Base-by-base conservation (phyloP, 139 green algal genomes). In the Chlamydomonas sp. region DNA sequence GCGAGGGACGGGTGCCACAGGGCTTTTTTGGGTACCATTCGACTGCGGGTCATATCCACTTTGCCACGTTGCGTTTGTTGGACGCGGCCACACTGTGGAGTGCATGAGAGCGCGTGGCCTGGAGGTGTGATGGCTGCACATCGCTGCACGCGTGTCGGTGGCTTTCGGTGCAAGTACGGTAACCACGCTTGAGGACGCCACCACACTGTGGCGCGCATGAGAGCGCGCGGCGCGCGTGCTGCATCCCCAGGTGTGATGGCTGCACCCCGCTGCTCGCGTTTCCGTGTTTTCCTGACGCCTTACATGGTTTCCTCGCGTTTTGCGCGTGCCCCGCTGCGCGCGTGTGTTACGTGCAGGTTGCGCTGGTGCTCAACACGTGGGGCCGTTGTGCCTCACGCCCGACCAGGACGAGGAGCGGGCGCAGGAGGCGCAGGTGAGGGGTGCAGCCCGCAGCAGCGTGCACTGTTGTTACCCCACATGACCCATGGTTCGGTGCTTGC, bases 351-450 rank as follows among this genome's bases (percentile, higher is more conserved):
- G 31, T 57, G 16, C 73, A 91, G 88, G 88, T 91, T 0, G 88
- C 88, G 16, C 59, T 91, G 59, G 84, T 89, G 58, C 83, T 91
- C 63, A 91, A 91, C 83, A 12, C 59, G 14, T 79, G 84, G 72
- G 88, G n/a, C 84, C 88, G 57, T 17, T 91, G 57, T 91, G 88
- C 78, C 69, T 75, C 49, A 80, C 31, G 58, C 9, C 63, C 1
- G 84, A 77, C 3, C 72, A 89, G 77, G 88, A 89, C 17, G 78
- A 84, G 63, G 63, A 86, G 63, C 69, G 63, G 17, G 83, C 83
- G 62, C 58, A 63, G 57, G 16, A 77, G 31, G 69, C 63, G 60
- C 80, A 83, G 76, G 88, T 83, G 59, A 16, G 78, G 60, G 82
- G 67, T 15, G 69, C 31, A 17, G 14, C 31, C 31, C 31, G 31